These are phyloP conservation scores for Wickerhamomyces bisporus DNA, from an alignment of 805 yeast genomes.

Conservation along the genomic window DNA sequence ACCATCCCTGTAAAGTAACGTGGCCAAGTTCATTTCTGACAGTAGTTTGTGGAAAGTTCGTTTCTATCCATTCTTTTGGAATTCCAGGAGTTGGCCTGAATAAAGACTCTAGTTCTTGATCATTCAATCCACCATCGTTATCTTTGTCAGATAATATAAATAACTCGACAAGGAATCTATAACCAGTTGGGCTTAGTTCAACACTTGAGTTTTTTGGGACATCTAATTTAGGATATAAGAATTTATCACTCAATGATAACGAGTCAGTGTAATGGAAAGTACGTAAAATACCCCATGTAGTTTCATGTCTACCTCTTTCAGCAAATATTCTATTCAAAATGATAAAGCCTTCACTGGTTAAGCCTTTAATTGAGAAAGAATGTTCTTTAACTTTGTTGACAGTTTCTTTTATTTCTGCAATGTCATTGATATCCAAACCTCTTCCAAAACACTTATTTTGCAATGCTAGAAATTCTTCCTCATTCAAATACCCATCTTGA, in stretches of 20 bases:
- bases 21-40: constrained; percentile 87
- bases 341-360: constrained; percentile 72
- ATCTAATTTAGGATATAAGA: constrained; percentile 74
- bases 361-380: constrained; percentile 41
- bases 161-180: constrained; percentile 84
- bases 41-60: constrained; percentile 81
- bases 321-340: constrained; percentile 76
- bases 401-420: constrained; percentile 37
- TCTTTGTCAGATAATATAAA: constrained; percentile 87
- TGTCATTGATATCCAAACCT: constrained; percentile 44
- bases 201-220: constrained; percentile 74
- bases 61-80: constrained; percentile 81
- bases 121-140: constrained; percentile 92
- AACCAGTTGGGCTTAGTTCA: constrained; percentile 89
- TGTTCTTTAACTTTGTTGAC: constrained; percentile 26
- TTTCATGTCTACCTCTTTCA: constrained; percentile 91
- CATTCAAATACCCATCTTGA: constrained; percentile 79
- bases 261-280: constrained; percentile 91
- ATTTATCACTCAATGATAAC: constrained; percentile 71
- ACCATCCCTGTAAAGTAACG: constrained; percentile 95
- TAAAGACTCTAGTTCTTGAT: constrained; percentile 58
- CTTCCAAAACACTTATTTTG: constrained; percentile 75
- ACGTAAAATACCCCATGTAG: constrained; percentile 91
- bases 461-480: constrained; percentile 60
- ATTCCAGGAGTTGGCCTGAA: constrained; percentile 92